phyloP scores from a whole-genome alignment of 352 stramenopile genomes.

The Albugo laibachii region DNA sequence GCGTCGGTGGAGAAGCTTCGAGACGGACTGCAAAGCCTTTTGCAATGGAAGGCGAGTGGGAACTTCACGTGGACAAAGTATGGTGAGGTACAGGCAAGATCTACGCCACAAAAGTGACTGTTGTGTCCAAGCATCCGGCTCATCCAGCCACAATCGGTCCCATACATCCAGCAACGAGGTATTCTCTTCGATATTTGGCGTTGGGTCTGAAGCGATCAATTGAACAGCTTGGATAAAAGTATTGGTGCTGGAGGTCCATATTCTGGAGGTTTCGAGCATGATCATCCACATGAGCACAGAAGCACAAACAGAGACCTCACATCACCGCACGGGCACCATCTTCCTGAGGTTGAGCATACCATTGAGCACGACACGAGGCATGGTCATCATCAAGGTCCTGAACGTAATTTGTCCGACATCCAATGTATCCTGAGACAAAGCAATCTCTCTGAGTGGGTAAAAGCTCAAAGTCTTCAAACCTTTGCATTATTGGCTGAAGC shows the following conservation, averaged over 20 bases:
- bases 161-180: not conserved
- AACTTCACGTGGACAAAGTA: constrained; percentile 33
- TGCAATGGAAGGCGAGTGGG: constrained; percentile 74
- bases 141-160: constrained; percentile 19
- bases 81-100: constrained; percentile 81
- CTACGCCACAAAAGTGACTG: constrained; percentile 73
- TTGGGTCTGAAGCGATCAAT: not conserved
- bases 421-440: constrained; percentile 59
- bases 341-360: constrained; percentile 8
- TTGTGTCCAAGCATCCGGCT: constrained; percentile 77
- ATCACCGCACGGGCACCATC: constrained; percentile 8
- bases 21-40: constrained; percentile 13
- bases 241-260: no score
- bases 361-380: constrained; percentile 21
- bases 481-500: constrained; percentile 87
- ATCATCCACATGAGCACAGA: constrained; percentile 4
- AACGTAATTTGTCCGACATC: constrained; percentile 84
- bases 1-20: constrained; percentile 35
- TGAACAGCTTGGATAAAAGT: no score
- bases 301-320: constrained; percentile 11
- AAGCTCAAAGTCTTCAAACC: constrained; percentile 71
- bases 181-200: not conserved
- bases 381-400: constrained; percentile 14
- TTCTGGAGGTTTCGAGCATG: not conserved
- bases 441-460: constrained; percentile 74